A percentile compares a stretch with the other conserved stretches of the same genome.
Conservation (phyloP, 23 red algal genomes). For the Gracilaria caudata region DNA sequence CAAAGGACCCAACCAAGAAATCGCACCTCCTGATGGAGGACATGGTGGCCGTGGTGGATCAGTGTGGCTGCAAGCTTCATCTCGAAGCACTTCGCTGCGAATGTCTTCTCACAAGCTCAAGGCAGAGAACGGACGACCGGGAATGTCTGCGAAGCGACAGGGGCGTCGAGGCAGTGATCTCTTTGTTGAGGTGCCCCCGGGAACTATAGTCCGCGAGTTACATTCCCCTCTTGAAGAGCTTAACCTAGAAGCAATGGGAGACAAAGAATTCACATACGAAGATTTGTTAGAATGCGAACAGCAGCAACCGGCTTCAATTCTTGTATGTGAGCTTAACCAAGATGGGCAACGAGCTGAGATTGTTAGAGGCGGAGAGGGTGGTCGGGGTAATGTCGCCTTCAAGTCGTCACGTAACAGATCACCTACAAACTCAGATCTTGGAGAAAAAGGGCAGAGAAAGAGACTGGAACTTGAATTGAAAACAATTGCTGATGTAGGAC, state of each 20-base stretch:
- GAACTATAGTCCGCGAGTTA: slow-evolving; percentile 63
- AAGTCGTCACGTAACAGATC: slow-evolving; percentile 49
- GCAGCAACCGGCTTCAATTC: background rate
- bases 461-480: slow-evolving; percentile 86
- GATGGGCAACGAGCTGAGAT: slow-evolving; percentile 52
- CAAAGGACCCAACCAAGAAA: slow-evolving; percentile 58
- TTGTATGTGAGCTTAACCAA: slow-evolving; percentile 54
- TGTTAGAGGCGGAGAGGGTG: slow-evolving; percentile 68
- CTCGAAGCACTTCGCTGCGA: slow-evolving; percentile 44
- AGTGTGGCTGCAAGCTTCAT: slow-evolving; percentile 56
- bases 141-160: slow-evolving; percentile 51
- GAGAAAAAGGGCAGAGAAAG: slow-evolving; percentile 40
- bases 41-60: slow-evolving; percentile 77
- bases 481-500: slow-evolving; percentile 88
- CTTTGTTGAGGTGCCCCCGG: slow-evolving; percentile 65
- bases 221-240: background rate
- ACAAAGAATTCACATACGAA: background rate
- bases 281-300: background rate
- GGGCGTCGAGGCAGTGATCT: slow-evolving; percentile 58
- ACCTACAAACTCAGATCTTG: slow-evolving; percentile 20
- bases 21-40: slow-evolving; percentile 82
- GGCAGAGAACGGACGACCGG: slow-evolving; percentile 38
- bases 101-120: slow-evolving; percentile 39
- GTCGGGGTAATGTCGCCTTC: slow-evolving; percentile 72
- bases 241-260: background rate